Percentiles rank a stretch among this genome's conserved stretches.
Evolutionary conservation across 1,284 basidiomycete species (phyloP).

Genomic region (Chalciporus sp.): DNA sequence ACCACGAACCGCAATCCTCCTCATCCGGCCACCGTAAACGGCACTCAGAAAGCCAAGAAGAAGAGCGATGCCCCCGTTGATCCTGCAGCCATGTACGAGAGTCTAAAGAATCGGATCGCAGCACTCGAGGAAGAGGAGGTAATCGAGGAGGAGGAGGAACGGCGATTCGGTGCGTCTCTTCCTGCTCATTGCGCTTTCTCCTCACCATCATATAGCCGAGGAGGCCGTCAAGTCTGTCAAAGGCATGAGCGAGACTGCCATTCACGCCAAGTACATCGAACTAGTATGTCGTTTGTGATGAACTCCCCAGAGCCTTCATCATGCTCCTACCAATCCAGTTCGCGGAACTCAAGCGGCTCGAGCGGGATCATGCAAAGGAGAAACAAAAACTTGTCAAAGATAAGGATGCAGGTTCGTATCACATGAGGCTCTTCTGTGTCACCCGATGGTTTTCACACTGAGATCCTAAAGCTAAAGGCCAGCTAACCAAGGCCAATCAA

Average conservation of each 20-base stretch:
- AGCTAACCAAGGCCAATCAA: constrained; percentile 82
- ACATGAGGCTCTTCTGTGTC: constrained; percentile 13
- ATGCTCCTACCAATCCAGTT: constrained; percentile 52
- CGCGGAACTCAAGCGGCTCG: constrained; percentile 78
- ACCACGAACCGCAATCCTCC: constrained; percentile 30
- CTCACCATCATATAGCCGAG: constrained; percentile 55
- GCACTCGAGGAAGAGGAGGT: constrained; percentile 83
- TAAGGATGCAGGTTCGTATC: constrained; percentile 74
- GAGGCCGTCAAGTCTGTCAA: constrained; percentile 81
- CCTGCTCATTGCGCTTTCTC: constrained; percentile 6
- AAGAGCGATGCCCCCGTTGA: constrained; percentile 70
- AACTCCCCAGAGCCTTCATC: constrained; percentile 17
- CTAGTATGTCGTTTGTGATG: constrained; percentile 51
- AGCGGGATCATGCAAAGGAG: constrained; percentile 84
- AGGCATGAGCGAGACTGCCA: constrained; percentile 74
- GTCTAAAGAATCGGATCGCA: constrained; percentile 80
- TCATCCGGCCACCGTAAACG: constrained; percentile 43
- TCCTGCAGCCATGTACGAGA: constrained; percentile 83
- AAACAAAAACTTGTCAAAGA: constrained; percentile 85
- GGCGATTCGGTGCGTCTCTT: constrained; percentile 60
- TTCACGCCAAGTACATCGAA: constrained; percentile 83
- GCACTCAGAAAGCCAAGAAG: constrained; percentile 62
- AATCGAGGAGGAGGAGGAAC: constrained; percentile 81
- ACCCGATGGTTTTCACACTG: constrained; percentile 14
- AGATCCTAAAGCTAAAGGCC: constrained; percentile 63